These are phyloP conservation scores for Waltergamsia citrina DNA, from an alignment of 2,329 filamentous ascomycete species.

Conservation along the genomic window DNA sequence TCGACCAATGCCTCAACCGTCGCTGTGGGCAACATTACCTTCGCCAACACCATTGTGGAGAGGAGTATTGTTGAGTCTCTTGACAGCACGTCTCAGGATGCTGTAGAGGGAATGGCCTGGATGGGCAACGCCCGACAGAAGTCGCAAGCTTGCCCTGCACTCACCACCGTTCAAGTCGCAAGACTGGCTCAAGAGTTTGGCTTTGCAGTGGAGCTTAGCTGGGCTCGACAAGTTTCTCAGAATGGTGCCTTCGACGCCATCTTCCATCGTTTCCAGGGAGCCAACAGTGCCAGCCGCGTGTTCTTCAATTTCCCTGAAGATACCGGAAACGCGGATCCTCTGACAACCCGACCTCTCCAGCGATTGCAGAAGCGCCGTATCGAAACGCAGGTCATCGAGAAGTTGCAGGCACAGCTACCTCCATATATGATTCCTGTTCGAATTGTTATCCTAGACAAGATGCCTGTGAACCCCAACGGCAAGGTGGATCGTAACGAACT, in stretches of 20 bases:
- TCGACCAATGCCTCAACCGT: constrained; percentile 1
- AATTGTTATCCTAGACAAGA: constrained; percentile 6
- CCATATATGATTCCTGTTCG: constrained; percentile 8
- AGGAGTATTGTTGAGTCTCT: constrained; percentile 8
- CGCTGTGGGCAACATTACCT: constrained; percentile 14
- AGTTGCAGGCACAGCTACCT: constrained; percentile 7
- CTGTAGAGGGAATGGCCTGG: constrained; percentile 6
- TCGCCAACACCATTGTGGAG: constrained; percentile 19
- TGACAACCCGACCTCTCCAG: constrained; percentile 10
- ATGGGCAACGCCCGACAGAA: constrained; percentile 1
- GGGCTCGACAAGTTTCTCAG: constrained; percentile 26
- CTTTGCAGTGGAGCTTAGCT: constrained; percentile 35
- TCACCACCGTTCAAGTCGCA: constrained; percentile 9
- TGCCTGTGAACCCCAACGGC: constrained; percentile 9
- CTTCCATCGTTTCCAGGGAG: constrained; percentile 23
- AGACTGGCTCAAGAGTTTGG: constrained; percentile 19
- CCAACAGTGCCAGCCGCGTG: constrained; percentile 2
- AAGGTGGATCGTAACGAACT: constrained; percentile 10
- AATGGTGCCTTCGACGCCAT: constrained; percentile 15
- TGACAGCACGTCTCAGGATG: not conserved
- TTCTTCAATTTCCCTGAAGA: constrained; percentile 14
- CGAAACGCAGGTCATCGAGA: not conserved
- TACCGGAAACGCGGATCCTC: constrained; percentile 2
- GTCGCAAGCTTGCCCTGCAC: constrained; percentile 4
- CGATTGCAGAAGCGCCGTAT: constrained; percentile 4